Conservation (phyloP, 805 yeast genomes). For the Wickerhamomyces xylosicus region DNA sequence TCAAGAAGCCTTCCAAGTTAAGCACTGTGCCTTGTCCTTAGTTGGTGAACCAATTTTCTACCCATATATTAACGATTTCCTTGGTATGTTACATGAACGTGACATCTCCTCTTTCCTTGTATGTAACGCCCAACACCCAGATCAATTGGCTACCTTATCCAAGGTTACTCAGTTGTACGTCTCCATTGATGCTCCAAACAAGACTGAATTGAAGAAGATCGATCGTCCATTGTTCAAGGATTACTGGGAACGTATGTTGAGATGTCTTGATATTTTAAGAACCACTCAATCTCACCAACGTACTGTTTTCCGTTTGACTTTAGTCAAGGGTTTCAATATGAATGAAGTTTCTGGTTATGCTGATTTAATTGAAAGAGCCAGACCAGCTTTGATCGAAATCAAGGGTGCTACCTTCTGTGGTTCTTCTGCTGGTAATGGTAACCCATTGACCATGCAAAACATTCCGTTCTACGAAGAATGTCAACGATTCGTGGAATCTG, state of each 20-base stretch:
- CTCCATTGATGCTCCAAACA: conserved; percentile 90
- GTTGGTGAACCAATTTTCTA: conserved; percentile 95
- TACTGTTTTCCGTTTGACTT: conserved; percentile 82
- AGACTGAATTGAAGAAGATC: conserved; percentile 65
- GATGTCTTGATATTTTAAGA: conserved; percentile 69
- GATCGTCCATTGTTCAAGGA: conserved; percentile 86
- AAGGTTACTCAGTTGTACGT: conserved; percentile 88
- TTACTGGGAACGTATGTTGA: conserved; percentile 82
- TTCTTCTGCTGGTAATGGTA: conserved; percentile 71
- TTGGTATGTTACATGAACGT: conserved; percentile 67
- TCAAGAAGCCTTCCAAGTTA: conserved; percentile 81
- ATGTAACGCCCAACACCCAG: conserved; percentile 95
- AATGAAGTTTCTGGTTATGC: conserved; percentile 73
- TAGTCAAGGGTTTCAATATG: conserved; percentile 90
- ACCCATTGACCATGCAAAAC: conserved; percentile 89
- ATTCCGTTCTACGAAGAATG: conserved; percentile 94
- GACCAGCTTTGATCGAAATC: conserved; percentile 82
- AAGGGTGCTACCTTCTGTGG: conserved; percentile 97
- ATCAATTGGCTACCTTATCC: conserved; percentile 52
- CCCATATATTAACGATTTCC: conserved; percentile 81
- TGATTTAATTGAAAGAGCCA: conserved; percentile 71
- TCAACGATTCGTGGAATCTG: conserved; percentile 54
- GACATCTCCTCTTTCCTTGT: conserved; percentile 82
- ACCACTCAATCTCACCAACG: conserved; percentile 73
- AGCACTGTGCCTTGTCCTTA: conserved; percentile 84